Evolutionary conservation across 2,329 filamentous ascomycete species (phyloP).

Genomic region (Monosporascus sp.): DNA sequence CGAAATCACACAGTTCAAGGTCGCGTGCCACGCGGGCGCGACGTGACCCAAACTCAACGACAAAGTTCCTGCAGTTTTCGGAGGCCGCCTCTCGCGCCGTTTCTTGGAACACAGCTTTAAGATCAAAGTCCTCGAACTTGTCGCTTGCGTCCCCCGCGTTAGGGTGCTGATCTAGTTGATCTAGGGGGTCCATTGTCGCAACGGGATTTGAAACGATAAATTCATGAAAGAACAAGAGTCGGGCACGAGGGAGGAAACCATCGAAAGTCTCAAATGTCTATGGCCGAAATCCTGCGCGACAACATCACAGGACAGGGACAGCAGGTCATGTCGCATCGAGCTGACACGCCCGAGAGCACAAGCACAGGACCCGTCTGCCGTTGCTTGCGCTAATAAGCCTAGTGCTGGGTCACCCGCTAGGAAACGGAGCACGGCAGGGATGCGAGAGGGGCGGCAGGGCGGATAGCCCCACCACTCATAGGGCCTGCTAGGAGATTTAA

Average conservation of each 20-base stretch:
- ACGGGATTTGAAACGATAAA: constrained; percentile 2
- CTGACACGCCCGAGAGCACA: not conserved
- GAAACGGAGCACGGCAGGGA: not conserved
- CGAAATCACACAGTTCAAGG: constrained; percentile 37
- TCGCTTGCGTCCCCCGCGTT: not conserved
- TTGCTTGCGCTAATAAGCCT: not conserved
- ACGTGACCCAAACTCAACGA: constrained; percentile 57
- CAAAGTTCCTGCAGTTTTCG: constrained; percentile 49
- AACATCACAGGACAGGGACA: not conserved
- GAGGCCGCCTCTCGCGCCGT: constrained; percentile 36
- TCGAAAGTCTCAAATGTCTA: not conserved
- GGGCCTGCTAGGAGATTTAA: not conserved
- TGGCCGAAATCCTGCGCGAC: not conserved
- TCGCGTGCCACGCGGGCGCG: constrained; percentile 52
- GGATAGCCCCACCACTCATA: not conserved
- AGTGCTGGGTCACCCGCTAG: not conserved
- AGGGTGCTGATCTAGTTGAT: too few relatives aligned
- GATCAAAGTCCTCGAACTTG: constrained; percentile 49
- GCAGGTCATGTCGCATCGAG: not conserved
- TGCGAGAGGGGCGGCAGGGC: constrained; percentile 7
- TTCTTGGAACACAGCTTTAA: constrained; percentile 36
- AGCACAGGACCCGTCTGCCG: not conserved
- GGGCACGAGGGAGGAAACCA: not conserved
- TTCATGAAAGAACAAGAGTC: not conserved
- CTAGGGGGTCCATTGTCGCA: not conserved